Conservation (phyloP, 2,329 filamentous ascomycete genomes). For the Diaporthe sp. region DNA sequence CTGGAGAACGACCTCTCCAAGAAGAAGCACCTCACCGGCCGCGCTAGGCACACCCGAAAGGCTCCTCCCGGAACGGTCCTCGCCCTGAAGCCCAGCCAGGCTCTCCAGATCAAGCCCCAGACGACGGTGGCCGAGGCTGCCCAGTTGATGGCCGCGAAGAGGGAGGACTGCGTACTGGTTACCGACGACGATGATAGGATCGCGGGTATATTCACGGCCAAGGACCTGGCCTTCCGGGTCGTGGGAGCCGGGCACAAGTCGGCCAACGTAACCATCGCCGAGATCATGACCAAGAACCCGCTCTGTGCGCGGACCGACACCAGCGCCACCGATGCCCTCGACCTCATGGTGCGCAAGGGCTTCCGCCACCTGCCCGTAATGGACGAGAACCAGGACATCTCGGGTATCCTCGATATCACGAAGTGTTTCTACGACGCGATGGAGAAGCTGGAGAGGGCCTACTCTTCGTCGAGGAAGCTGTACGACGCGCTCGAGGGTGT, state of each 20-base stretch:
- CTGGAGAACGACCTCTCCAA: constrained; percentile 98
- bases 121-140: constrained; percentile 97
- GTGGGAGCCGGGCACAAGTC: constrained; percentile 93
- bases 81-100: constrained; percentile 93
- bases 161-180: constrained; percentile 97
- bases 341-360: constrained; percentile 98
- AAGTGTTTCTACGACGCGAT: constrained; percentile 99
- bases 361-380: constrained; percentile 98
- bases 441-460: constrained; percentile 98
- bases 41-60: constrained; percentile 89
- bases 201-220: constrained; percentile 98
- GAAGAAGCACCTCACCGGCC: constrained; percentile 86
- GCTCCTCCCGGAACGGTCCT: constrained; percentile 96
- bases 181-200: constrained; percentile 98
- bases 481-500: constrained; percentile 98
- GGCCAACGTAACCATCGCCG: constrained; percentile 90
- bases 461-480: constrained; percentile 96
- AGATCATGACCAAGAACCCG: constrained; percentile 99
- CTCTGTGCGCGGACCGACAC: constrained; percentile 97
- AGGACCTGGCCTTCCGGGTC: constrained; percentile 97
- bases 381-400: constrained; percentile 99
- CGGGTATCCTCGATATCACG: constrained; percentile 97
- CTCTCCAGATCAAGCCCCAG: constrained; percentile 95
- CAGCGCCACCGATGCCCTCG: constrained; percentile 95
- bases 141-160: constrained; percentile 98